A percentile compares a stretch with the other conserved stretches of the same genome.
Evolutionary conservation across 331 rosid genomes (phyloP).

Genomic region (Dryas integrifolia): DNA sequence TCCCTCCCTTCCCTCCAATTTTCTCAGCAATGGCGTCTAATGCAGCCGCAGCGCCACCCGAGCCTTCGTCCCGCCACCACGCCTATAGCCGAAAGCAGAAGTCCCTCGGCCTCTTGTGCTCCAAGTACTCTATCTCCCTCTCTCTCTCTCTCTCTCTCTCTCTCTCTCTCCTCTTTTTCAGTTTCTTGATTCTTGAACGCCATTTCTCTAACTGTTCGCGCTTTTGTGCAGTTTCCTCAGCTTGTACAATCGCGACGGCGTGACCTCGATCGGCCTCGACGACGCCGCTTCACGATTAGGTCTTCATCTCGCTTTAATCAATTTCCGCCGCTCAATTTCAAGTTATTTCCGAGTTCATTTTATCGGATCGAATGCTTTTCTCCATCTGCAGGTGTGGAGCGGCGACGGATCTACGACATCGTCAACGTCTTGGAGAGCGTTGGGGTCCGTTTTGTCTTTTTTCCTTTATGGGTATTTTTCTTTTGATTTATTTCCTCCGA

Average conservation of each 20-base stretch:
- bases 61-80: constrained; percentile 44
- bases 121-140: constrained; percentile 50
- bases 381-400: constrained; percentile 61
- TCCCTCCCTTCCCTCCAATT: constrained; percentile 16
- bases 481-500: neutral
- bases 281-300: constrained; percentile 86
- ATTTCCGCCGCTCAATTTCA: neutral
- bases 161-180: neutral
- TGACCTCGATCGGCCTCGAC: constrained; percentile 69
- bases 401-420: constrained; percentile 91
- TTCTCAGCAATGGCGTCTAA: constrained; percentile 26
- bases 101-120: constrained; percentile 88
- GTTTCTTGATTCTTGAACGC: neutral
- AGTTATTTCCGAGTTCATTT: neutral
- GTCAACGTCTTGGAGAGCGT: constrained; percentile 89
- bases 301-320: constrained; percentile 9
- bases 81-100: constrained; percentile 80
- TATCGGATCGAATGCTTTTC: neutral
- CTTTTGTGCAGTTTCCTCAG: constrained; percentile 55
- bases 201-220: neutral
- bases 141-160: neutral
- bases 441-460: constrained; percentile 38
- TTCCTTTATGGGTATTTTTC: neutral
- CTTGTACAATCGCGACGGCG: constrained; percentile 63
- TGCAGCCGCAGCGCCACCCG: constrained; percentile 16